Conservation (phyloP, 2,329 filamentous ascomycete species). For the Truncatella angustata region DNA sequence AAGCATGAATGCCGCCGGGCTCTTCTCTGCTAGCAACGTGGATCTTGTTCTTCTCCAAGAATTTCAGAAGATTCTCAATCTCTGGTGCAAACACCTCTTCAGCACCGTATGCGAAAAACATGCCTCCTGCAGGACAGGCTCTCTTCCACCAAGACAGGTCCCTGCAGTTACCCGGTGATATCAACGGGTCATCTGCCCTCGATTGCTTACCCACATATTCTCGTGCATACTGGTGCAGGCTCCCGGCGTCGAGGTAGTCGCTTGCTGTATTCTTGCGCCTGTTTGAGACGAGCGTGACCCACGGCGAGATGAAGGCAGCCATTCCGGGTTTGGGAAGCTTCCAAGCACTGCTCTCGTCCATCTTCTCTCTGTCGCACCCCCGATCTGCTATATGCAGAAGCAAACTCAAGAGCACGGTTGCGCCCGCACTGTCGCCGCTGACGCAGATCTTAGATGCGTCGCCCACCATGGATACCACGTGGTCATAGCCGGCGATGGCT, state of each 20-base stretch:
- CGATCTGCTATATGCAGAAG: conserved; percentile 62
- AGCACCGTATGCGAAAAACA: conserved; percentile 69
- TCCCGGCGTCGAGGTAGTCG: conserved; percentile 70
- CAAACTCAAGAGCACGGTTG: conserved; percentile 69
- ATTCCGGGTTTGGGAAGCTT: conserved; percentile 41
- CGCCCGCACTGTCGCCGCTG: conserved; percentile 78
- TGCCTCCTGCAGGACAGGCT: conserved; percentile 64
- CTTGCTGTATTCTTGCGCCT: conserved; percentile 67
- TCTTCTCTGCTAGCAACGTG: conserved; percentile 59
- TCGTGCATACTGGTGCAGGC: conserved; percentile 66
- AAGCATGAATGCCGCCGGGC: conserved; percentile 71
- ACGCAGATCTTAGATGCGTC: conserved; percentile 66
- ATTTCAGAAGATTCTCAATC: conserved; percentile 57
- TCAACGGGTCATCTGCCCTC: conserved; percentile 50
- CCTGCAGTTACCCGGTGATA: conserved; percentile 71
- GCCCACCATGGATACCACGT: conserved; percentile 58
- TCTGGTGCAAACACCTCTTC: conserved; percentile 78
- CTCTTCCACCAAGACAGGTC: conserved; percentile 65
- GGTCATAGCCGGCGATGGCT: conserved; percentile 67
- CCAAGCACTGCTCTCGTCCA: conserved; percentile 32
- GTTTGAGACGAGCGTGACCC: conserved; percentile 70
- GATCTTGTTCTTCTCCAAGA: conserved; percentile 52
- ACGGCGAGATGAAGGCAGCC: conserved; percentile 76
- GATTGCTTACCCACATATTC: conserved; percentile 60
- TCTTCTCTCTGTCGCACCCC: conserved; percentile 27